phyloP scores from a whole-genome alignment of 805 yeast genomes.

The Ogataea parapolymorpha region DNA sequence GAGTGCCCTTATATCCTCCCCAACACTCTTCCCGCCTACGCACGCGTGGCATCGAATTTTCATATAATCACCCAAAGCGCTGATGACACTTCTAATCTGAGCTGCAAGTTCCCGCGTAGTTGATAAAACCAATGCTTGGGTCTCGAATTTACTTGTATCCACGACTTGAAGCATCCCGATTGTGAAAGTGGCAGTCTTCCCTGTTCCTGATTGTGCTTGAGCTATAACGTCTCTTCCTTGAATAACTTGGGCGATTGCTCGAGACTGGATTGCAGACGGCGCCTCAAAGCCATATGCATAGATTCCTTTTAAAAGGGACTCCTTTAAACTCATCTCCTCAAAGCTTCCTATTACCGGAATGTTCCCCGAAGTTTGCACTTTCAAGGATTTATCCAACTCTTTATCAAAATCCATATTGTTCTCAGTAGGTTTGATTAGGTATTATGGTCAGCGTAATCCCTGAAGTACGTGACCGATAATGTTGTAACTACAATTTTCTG shows the following conservation, averaged over 20 bases:
- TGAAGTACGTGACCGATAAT: too few relatives aligned
- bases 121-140: constrained; percentile 92
- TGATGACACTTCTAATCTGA: constrained; percentile 92
- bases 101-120: constrained; percentile 97
- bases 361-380: constrained; percentile 61
- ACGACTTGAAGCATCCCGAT: constrained; percentile 60
- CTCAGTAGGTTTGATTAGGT: too few relatives aligned
- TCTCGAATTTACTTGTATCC: constrained; percentile 65
- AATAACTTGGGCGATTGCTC: constrained; percentile 77
- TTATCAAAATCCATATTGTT: constrained; percentile 55
- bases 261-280: constrained; percentile 78
- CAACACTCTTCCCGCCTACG: constrained; percentile 92
- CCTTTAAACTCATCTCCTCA: constrained; percentile 74
- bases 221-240: constrained; percentile 73
- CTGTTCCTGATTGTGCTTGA: constrained; percentile 89
- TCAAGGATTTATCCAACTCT: constrained; percentile 54
- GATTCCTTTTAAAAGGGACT: constrained; percentile 57
- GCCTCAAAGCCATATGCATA: constrained; percentile 79
- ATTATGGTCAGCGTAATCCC: too few relatives aligned
- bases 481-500: too few relatives aligned
- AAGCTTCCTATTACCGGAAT: constrained; percentile 51
- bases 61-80: constrained; percentile 87
- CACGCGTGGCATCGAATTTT: constrained; percentile 92
- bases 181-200: constrained; percentile 85
- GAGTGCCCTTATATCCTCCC: constrained; percentile 83